Conservation (phyloP, 1,284 basidiomycete genomes). For the Mycosarcoma maydis region DNA sequence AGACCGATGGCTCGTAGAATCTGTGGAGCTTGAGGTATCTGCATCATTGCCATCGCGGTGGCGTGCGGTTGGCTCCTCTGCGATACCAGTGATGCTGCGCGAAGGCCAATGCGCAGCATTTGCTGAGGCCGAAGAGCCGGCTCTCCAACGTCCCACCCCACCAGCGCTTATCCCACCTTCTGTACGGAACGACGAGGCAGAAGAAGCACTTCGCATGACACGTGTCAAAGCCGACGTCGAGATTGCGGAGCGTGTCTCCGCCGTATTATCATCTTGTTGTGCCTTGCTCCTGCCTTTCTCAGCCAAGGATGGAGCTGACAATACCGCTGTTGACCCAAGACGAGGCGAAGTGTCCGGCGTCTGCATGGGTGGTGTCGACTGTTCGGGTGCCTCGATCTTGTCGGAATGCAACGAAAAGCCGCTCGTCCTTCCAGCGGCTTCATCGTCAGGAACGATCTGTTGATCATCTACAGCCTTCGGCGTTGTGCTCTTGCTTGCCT, state of each 20-base stretch:
- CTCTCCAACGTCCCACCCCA: slow-evolving; percentile 19
- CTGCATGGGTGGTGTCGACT: slow-evolving; percentile 40
- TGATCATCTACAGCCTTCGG: background rate
- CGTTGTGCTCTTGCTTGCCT: background rate
- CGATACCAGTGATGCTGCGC: slow-evolving; percentile 30
- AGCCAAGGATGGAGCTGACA: slow-evolving; percentile 4
- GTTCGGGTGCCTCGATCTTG: slow-evolving; percentile 18
- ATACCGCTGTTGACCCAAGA: slow-evolving; percentile 1
- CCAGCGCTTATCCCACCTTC: slow-evolving; percentile 16
- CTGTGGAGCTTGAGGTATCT: slow-evolving; percentile 25
- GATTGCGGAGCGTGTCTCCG: slow-evolving; percentile 5
- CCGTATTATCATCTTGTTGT: background rate
- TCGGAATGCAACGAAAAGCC: slow-evolving; percentile 35
- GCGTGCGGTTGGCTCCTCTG: slow-evolving; percentile 15
- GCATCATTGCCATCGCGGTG: slow-evolving; percentile 16
- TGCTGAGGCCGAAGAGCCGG: slow-evolving; percentile 26
- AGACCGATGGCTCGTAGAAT: slow-evolving; percentile 37
- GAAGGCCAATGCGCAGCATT: slow-evolving; percentile 28
- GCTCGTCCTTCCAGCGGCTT: slow-evolving; percentile 17
- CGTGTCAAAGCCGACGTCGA: slow-evolving; percentile 44
- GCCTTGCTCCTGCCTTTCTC: slow-evolving; percentile 5
- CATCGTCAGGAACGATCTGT: slow-evolving; percentile 3
- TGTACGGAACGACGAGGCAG: slow-evolving; percentile 20
- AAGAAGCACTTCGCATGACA: slow-evolving; percentile 34
- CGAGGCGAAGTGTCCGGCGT: slow-evolving; percentile 36